Evolutionary conservation across 495 filamentous ascomycete species (phyloP), one percentile per base, ranked within the genome.

Genomic region (Thermochaetoides thermophila): DNA sequence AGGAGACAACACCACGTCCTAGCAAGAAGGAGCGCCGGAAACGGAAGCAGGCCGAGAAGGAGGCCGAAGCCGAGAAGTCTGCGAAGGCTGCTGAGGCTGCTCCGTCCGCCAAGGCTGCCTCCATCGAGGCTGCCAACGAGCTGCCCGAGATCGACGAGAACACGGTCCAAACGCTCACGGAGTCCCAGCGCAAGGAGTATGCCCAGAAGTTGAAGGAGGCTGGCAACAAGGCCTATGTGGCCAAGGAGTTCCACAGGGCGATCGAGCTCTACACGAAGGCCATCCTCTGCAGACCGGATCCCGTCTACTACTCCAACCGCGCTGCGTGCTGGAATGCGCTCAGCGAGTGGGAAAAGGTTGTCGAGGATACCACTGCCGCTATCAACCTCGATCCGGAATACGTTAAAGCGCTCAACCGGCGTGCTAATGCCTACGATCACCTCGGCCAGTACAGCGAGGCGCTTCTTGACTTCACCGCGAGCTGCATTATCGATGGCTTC

Each of bases 401-500:
- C 55, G 75, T 96, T 49, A 99, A 99, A 63, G 91, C 91, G 2
- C 65, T 99, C 35, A 96, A 96, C 66, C 76, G 89, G 40, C 74
- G 89, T 48, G 89, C 89, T 25, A 91, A 84, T 50, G 89, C 89
- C 24, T 96, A 96, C 53, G 89, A 99, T 59, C 81, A 95, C 46
- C 66, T 89, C 4, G 76, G 73, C 32, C 80, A 78, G 52, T 93
- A 76, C 66, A 91, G 84, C 64, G 84, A 93, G 47, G 91, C 89
- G 29, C 74, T 99, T 14, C 70, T 99, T 19, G 89, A 99, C 57
- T 96, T 85, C 57, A 99, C 89, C 12, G 91, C 91, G 25, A 93
- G 84, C 66, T 99, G 89, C 62, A 99, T 99, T 47, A 93, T 99
- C 54, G 91, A 96, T 59, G 74, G 74, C 29, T 99, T 99, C 68